Conservation (phyloP, 371 early-diverging fungal species). For the Lichtheimia corymbifera region DNA sequence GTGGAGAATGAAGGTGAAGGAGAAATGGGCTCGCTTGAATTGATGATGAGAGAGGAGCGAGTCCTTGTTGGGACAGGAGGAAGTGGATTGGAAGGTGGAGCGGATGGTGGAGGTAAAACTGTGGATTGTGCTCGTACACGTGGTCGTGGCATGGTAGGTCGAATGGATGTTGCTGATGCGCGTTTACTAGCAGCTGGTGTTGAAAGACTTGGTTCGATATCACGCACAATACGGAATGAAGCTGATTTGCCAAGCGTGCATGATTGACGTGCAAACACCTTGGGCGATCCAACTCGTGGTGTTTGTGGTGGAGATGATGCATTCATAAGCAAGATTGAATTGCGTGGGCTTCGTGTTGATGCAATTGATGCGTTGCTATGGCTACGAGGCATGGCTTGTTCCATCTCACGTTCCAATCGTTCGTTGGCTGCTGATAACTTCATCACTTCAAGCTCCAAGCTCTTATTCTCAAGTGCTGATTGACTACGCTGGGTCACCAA, state of each 20-base stretch:
- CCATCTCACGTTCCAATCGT: constrained; percentile 49
- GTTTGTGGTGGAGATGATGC: constrained; percentile 43
- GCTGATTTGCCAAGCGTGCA: constrained; percentile 32
- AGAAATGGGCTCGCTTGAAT: neutral
- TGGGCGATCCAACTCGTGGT: constrained; percentile 32
- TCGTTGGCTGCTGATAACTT: constrained; percentile 46
- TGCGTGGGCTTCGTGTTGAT: neutral
- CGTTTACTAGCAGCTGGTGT: constrained; percentile 11
- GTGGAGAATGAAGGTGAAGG: constrained; percentile 13
- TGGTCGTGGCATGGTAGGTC: constrained; percentile 15
- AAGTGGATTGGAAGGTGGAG: constrained; percentile 48
- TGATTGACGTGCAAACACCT: constrained; percentile 7
- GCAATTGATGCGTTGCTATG: neutral
- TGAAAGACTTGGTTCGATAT: neutral
- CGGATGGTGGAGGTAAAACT: constrained; percentile 37
- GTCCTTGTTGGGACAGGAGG: constrained; percentile 39
- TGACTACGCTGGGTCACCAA: constrained; percentile 38
- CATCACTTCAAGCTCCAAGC: constrained; percentile 41
- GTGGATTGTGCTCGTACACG: constrained; percentile 18
- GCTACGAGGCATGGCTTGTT: constrained; percentile 41
- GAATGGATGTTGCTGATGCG: constrained; percentile 21
- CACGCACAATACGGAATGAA: constrained; percentile 22
- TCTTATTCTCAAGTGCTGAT: constrained; percentile 35
- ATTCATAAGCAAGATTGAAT: constrained; percentile 2
- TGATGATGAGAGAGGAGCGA: neutral